Base-by-base conservation (phyloP, 441 rosid species). In the Raphanus hybrid region DNA sequence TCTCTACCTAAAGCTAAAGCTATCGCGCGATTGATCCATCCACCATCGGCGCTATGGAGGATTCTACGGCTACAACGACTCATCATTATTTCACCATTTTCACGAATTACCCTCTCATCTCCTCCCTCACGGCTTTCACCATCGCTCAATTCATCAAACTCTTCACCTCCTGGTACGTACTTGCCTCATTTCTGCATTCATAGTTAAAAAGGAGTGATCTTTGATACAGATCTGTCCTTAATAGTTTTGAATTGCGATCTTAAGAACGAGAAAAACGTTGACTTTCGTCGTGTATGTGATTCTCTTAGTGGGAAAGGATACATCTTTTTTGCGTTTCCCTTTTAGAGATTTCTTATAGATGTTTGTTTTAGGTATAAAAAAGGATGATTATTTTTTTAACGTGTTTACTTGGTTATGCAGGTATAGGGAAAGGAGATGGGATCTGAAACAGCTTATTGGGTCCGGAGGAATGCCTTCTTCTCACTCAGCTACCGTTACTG, bases 381-480 rank as follows among this genome's bases (percentile, higher is more conserved):
- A 64, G 34, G 59, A 70, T 11, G 70, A 23, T 45, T 16, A 64
- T 12, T 15, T 14, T 50, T 50, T 50, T 50, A n/a, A n/a, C 50
- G 41, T 54, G 67, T 39, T 41, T 57, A 0, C 18, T 54, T 15
- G 23, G 3, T 1, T 70, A 11, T 71, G 69, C 87, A 90, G 89
- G 88, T 87, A 85, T 55, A 86, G 78, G 78, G 93, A 86, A 80
- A 84, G 82, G 76, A 72, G 82, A 80, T 82, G 88, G 86, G 88
- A 89, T 84, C 52, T 84, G 16, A 85, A 84, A 85, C 85, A 73
- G 79, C 87, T 89, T 29, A 60, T 87, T 8, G 91, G 85, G 58
- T 89, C 92, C 3, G 92, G 92, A 20, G 90, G 92, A 68, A 84
- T 87, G 89, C 92, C 92, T 45, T 89, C 92, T 15, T 81, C 92